Conservation (phyloP, 441 rosid species). For the Macaranga tanarius region DNA sequence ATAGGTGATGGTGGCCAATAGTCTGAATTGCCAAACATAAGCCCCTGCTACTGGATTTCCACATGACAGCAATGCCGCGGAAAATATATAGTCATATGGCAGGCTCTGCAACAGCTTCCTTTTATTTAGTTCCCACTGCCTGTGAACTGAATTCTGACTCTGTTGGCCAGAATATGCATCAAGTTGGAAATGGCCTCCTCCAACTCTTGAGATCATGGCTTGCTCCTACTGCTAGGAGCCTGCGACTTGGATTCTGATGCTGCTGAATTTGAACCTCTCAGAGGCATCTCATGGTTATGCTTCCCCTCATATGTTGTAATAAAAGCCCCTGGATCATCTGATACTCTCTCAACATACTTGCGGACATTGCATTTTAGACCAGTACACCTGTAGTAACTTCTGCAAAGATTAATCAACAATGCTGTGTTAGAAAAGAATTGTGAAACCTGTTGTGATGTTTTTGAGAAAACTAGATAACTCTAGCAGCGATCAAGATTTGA, state of each 20-base stretch:
- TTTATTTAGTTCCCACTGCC: background rate
- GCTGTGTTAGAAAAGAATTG: background rate
- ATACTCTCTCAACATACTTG: constrained; percentile 86
- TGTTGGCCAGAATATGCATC: background rate
- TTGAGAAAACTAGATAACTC: background rate
- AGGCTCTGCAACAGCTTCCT: background rate
- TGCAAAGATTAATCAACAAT: constrained; percentile 29
- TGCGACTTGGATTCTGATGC: constrained; percentile 33
- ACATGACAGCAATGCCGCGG: background rate
- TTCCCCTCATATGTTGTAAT: constrained; percentile 93
- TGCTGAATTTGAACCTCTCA: constrained; percentile 31
- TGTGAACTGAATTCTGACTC: background rate
- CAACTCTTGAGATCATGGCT: constrained; percentile 20
- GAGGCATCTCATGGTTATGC: constrained; percentile 85
- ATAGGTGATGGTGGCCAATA: background rate
- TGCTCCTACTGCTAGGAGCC: constrained; percentile 30
- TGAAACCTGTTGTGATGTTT: background rate
- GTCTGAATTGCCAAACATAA: background rate
- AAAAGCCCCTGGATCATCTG: constrained; percentile 77
- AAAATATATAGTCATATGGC: background rate
- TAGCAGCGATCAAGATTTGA: background rate
- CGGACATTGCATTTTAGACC: constrained; percentile 74
- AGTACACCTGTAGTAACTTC: constrained; percentile 95
- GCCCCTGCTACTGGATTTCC: constrained; percentile 1
- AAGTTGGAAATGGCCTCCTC: constrained; percentile 2